Conservation (phyloP, 2,329 filamentous ascomycete genomes). For the Aspergillus pseudotamarii region DNA sequence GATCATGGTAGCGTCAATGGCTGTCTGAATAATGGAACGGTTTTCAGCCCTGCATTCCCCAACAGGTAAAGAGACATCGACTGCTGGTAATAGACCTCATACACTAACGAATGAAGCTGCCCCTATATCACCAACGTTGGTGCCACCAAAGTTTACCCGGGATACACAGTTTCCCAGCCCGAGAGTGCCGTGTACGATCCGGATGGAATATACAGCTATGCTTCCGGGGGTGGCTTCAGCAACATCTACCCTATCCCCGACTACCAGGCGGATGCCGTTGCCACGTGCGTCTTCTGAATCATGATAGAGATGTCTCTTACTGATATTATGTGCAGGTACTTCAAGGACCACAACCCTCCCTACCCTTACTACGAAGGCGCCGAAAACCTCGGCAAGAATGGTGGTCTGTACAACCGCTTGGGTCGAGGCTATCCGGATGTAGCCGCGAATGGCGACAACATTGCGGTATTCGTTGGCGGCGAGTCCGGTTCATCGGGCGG, state of each 20-base stretch:
- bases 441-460: conserved; percentile 11
- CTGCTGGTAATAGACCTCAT: too few species aligned
- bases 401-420: conserved; percentile 7
- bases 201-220: neutral
- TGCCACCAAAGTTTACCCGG: conserved; percentile 9
- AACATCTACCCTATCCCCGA: conserved; percentile 12
- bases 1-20: neutral
- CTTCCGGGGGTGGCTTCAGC: conserved; percentile 13
- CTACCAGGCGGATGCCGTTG: conserved; percentile 9
- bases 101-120: neutral
- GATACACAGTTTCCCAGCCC: conserved; percentile 4
- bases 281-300: neutral
- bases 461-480: conserved; percentile 1
- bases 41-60: conserved; percentile 11
- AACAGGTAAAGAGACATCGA: neutral
- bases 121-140: conserved; percentile 12
- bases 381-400: conserved; percentile 10
- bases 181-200: conserved; percentile 12
- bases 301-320: neutral
- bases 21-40: conserved; percentile 9
- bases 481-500: neutral
- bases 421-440: conserved; percentile 12
- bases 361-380: conserved; percentile 12
- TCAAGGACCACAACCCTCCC: conserved; percentile 11
- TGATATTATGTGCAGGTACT: neutral